Evolutionary conservation across 495 filamentous ascomycete species (phyloP), one percentile per base, ranked within the genome.

Genomic region (Aspergillus ellipticus): DNA sequence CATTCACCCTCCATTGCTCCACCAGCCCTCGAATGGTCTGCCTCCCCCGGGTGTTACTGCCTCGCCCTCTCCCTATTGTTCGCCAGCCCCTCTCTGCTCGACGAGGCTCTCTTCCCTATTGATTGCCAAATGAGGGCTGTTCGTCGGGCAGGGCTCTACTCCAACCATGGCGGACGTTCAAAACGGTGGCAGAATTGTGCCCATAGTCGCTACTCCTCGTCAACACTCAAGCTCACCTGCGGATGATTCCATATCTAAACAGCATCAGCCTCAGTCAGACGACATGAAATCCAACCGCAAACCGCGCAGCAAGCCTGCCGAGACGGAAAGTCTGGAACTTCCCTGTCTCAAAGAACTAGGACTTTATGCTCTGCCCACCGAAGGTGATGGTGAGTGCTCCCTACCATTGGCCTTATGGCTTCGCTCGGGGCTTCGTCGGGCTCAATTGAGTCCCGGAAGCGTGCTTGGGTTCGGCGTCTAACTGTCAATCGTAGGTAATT

Each of bases 401-500:
- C 54, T 55, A 41, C 24, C 47, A 52, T 54, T 51, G 35, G 31
- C 6, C 26, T 28, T 9, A 16, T 31, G 28, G 21, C 24, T 10
- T 42, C 20, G 13, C 11, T 16, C 45, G 16, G 29, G 42, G 33
- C 35, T 21, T 16, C 26, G n/a, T 22, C 11, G 8, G n/a, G 2
- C 39, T 20, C 61, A 37, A 54, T 52, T 48, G 31, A 21, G 11
- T 31, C 15, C 1, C 0, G 16, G 24, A 31, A 35, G 26, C 5
- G 5, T 8, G 16, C 29, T 48, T 62, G 35, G 58, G 58, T 67
- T 53, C 59, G 65, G 52, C 60, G 50, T 68, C 59, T 47, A 51
- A 61, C 53, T 20, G 26, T 31, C 15, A 47, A 11, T 19, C 19
- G 13, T 59, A 88, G 86, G 86, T 35, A 88, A 90, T 69, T 91